These are phyloP conservation scores for Neurospora discreta DNA, from an alignment of 495 filamentous ascomycete genomes.

Conservation along the genomic window DNA sequence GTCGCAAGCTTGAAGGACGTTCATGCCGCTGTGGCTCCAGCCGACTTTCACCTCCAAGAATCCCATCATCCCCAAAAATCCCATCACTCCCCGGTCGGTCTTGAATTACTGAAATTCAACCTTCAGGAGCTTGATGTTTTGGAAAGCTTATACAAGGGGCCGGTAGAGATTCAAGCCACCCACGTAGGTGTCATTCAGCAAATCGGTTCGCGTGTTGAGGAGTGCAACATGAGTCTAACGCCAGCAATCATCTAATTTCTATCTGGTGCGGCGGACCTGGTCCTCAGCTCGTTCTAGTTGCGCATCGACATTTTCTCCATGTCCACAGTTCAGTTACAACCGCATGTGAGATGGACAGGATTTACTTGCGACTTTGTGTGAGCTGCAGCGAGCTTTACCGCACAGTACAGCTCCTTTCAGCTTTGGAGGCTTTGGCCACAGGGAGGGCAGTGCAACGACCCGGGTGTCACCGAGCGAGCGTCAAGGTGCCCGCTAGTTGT, in stretches of 20 bases:
- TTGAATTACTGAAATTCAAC: neutral
- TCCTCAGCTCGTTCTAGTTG: neutral
- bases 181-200: neutral
- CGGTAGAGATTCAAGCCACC: neutral
- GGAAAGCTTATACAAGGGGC: neutral
- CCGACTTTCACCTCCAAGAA: neutral
- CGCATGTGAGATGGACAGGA: neutral
- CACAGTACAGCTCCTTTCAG: neutral
- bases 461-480: neutral
- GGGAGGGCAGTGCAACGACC: neutral
- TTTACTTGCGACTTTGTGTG: neutral
- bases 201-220: neutral
- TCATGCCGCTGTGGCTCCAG: neutral
- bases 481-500: neutral
- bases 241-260: neutral
- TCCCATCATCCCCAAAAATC: neutral
- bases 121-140: neutral
- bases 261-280: neutral
- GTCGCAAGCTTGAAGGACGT: neutral
- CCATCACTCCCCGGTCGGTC: neutral
- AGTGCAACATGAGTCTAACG: neutral
- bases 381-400: neutral
- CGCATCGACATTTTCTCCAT: neutral
- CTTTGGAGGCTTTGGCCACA: neutral
- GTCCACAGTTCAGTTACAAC: neutral